Evolutionary conservation across 495 filamentous ascomycete genomes (phyloP).

Genomic region (Aspergillus bertholletiae): DNA sequence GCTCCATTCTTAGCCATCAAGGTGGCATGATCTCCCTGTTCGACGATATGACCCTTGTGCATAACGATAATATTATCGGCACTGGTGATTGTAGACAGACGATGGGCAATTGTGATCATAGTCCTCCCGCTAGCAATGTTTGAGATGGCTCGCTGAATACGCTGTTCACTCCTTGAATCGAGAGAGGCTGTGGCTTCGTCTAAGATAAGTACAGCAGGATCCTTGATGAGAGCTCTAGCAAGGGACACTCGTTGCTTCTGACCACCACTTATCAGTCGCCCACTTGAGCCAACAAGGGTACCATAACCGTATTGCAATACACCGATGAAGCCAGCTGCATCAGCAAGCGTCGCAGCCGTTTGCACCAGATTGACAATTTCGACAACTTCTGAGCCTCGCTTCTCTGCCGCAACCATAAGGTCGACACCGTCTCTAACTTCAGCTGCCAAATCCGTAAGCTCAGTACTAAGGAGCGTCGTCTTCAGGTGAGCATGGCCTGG

Average conservation of each 20-base stretch:
- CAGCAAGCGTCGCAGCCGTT: conserved; percentile 33
- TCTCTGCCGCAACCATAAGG: too few species aligned
- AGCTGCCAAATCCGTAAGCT: conserved; percentile 24
- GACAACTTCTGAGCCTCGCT: conserved; percentile 19
- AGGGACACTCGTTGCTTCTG: conserved; percentile 63
- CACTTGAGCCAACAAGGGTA: conserved; percentile 49
- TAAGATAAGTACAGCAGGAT: conserved; percentile 70
- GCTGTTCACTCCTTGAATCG: conserved; percentile 48
- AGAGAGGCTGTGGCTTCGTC: conserved; percentile 69
- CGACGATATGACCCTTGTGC: conserved; percentile 45
- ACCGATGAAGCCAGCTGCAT: conserved; percentile 42
- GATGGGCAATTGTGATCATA: conserved; percentile 38
- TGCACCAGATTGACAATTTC: conserved; percentile 35
- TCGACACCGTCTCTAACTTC: conserved; percentile 25
- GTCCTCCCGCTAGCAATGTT: conserved; percentile 36
- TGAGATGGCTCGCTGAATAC: conserved; percentile 44
- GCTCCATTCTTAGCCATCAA: conserved; percentile 27
- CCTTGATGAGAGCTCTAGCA: conserved; percentile 66
- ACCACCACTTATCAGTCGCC: conserved; percentile 55
- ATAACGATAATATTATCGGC: conserved; percentile 62
- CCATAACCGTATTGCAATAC: conserved; percentile 44
- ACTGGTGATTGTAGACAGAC: conserved; percentile 42
- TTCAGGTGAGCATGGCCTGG: too few species aligned
- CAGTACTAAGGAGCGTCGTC: conserved; percentile 17
- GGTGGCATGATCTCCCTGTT: conserved; percentile 47